Percentiles rank a stretch among this genome's conserved stretches.
These are phyloP conservation scores for Stachybotrys echinatus DNA, from an alignment of 2,329 filamentous ascomycete genomes.

Conservation along the genomic window DNA sequence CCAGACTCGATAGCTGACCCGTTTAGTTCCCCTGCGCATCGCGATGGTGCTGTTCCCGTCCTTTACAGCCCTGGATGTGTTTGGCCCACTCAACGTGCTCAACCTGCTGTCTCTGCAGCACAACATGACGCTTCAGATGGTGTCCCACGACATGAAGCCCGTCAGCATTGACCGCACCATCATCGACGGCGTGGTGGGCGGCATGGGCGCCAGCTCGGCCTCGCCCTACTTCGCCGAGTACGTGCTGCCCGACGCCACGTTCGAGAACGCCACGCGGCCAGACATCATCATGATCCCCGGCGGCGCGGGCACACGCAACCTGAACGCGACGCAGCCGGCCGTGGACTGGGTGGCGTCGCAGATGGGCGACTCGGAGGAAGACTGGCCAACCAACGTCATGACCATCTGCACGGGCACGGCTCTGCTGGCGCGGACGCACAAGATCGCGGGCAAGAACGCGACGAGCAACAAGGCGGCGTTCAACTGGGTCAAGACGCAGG, in stretches of 20 bases:
- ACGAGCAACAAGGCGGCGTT: slow-evolving; percentile 2
- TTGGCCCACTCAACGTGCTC: slow-evolving; percentile 36
- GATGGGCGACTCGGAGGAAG: background rate
- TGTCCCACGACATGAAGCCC: background rate
- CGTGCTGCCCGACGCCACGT: slow-evolving; percentile 28
- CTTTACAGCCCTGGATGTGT: slow-evolving; percentile 36
- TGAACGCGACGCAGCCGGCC: slow-evolving; percentile 27
- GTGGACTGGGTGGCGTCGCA: slow-evolving; percentile 30
- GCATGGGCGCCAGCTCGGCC: slow-evolving; percentile 1
- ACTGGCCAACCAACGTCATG: slow-evolving; percentile 1
- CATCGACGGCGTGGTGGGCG: slow-evolving; percentile 4
- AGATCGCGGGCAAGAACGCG: slow-evolving; percentile 1
- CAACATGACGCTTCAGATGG: background rate
- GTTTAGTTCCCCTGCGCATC: background rate
- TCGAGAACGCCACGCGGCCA: slow-evolving; percentile 28
- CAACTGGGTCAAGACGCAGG: background rate
- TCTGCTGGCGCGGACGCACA: background rate
- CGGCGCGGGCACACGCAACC: slow-evolving; percentile 35
- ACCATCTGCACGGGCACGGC: slow-evolving; percentile 1
- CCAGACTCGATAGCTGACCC: no score
- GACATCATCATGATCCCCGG: slow-evolving; percentile 53
- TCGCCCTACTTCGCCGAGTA: slow-evolving; percentile 6
- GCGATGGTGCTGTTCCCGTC: slow-evolving; percentile 32
- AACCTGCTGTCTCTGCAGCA: slow-evolving; percentile 28
- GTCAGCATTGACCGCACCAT: slow-evolving; percentile 5